phyloP scores from a whole-genome alignment of 176 grass and related monocot genomes.

The Sorghum bicolor region Sorghum_bicolor_NCBIv3 NC_012871.2:55037501-55038000 shows the following conservation, averaged over 20 bases:
- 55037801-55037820: neutral
- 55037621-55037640: conserved; percentile 46
- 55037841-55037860: neutral
- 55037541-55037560: conserved; percentile 42
- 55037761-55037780: neutral
- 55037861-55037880: too few relatives aligned
- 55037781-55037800: neutral
- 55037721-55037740: neutral
- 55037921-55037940: neutral
- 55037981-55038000: neutral
- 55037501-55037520: conserved; percentile 58
- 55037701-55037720: neutral
- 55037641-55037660: neutral
- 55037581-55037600: conserved; percentile 42
- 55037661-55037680: neutral
- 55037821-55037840: neutral
- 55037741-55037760: too few relatives aligned
- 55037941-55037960: conserved; percentile 7
- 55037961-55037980: conserved; percentile 26
- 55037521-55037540: conserved; percentile 3
- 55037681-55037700: neutral
- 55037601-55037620: conserved; percentile 46
- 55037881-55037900: too few relatives aligned
- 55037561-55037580: conserved; percentile 33
- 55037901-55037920: too few relatives aligned